Conservation (phyloP, 2,329 filamentous ascomycete genomes). For the Colletotrichum sp. region DNA sequence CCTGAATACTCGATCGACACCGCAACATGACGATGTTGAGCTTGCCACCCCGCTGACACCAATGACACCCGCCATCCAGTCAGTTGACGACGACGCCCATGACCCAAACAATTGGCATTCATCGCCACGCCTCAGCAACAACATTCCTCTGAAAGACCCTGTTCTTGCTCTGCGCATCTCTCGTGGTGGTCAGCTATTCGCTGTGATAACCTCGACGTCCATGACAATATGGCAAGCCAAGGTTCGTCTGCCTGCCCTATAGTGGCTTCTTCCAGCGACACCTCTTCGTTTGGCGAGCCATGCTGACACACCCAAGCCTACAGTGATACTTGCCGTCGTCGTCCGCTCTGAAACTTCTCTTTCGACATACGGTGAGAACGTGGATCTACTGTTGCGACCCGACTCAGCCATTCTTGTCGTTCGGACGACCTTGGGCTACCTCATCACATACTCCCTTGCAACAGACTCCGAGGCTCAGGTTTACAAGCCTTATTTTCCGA, state of each 20-base stretch:
- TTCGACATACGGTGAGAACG: conserved; percentile 82
- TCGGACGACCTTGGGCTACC: conserved; percentile 82
- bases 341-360: conserved; percentile 83
- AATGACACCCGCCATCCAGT: conserved; percentile 60
- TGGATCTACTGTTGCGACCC: conserved; percentile 83
- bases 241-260: conserved; percentile 52
- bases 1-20: conserved; percentile 25
- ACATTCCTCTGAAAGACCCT: conserved; percentile 61
- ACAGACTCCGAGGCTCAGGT: conserved; percentile 83
- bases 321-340: conserved; percentile 84
- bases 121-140: conserved; percentile 29
- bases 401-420: conserved; percentile 93
- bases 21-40: conserved; percentile 38
- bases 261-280: not conserved
- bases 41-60: conserved; percentile 50
- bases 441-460: conserved; percentile 93
- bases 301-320: conserved; percentile 63
- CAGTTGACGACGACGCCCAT: conserved; percentile 60
- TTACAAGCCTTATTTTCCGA: conserved; percentile 82
- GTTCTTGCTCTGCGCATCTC: conserved; percentile 80
- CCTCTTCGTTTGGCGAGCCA: not conserved
- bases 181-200: conserved; percentile 81
- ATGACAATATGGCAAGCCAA: conserved; percentile 98
- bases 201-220: conserved; percentile 82
- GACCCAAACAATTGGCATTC: conserved; percentile 30